These are phyloP conservation scores for Phaeolepiota aurea DNA, from an alignment of 768 basidiomycete species.

Conservation along the genomic window DNA sequence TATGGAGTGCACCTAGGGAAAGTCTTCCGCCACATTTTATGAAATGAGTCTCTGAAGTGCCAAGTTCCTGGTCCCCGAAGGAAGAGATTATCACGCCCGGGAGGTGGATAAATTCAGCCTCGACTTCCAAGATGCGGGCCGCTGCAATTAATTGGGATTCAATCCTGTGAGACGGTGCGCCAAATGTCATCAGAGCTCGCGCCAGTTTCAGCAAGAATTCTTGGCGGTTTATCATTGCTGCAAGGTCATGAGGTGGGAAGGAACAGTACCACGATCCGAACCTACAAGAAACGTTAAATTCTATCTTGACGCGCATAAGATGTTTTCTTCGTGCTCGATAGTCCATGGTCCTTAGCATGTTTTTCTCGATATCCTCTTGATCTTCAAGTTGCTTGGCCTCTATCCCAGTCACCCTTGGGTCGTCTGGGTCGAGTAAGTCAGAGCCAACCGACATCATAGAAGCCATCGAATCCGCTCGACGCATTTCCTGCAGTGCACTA, in stretches of 20 bases:
- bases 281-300: constrained; percentile 69
- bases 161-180: constrained; percentile 89
- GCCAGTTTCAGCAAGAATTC: constrained; percentile 83
- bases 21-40: constrained; percentile 72
- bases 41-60: constrained; percentile 84
- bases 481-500: constrained; percentile 11
- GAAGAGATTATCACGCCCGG: constrained; percentile 79
- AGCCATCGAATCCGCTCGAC: constrained; percentile 33
- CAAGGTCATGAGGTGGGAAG: constrained; percentile 5
- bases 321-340: constrained; percentile 63
- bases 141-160: constrained; percentile 88
- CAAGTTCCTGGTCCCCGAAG: constrained; percentile 86
- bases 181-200: constrained; percentile 83
- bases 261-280: constrained; percentile 3
- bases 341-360: constrained; percentile 54
- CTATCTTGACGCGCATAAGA: constrained; percentile 54
- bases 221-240: constrained; percentile 75
- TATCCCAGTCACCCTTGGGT: constrained; percentile 59
- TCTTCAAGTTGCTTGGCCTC: constrained; percentile 44
- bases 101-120: constrained; percentile 86
- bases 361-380: constrained; percentile 53
- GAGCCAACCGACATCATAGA: constrained; percentile 34
- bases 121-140: constrained; percentile 81
- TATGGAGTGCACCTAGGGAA: constrained; percentile 77
- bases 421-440: constrained; percentile 60